phyloP scores from a whole-genome alignment of 306 rosid genomes.

The Prosopis cineraria region DNA sequence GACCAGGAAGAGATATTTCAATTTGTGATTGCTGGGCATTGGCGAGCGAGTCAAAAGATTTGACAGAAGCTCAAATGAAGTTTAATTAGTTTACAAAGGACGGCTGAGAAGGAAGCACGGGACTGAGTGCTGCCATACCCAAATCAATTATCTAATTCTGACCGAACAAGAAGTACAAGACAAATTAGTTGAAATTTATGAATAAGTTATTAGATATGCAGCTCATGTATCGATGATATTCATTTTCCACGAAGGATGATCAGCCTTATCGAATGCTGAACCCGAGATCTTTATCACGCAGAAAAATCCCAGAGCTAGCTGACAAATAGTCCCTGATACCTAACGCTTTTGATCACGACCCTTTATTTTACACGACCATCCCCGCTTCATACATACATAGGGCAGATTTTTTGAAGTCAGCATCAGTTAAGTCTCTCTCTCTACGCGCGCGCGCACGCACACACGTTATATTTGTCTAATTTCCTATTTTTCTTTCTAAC shows the following conservation, averaged over 20 bases:
- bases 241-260: background rate
- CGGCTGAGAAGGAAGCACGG: background rate
- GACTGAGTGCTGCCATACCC: background rate
- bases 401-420: background rate
- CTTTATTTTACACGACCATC: background rate
- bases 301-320: background rate
- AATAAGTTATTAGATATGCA: background rate
- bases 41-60: constrained; percentile 6
- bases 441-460: too few species aligned
- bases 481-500: background rate
- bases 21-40: background rate
- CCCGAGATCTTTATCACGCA: background rate
- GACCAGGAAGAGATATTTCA: background rate
- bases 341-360: background rate
- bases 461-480: background rate
- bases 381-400: background rate
- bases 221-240: background rate
- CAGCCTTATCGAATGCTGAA: background rate
- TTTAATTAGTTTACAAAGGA: constrained; percentile 3
- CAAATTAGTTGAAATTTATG: background rate
- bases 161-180: background rate
- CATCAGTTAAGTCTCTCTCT: background rate
- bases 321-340: background rate
- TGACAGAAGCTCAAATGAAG: background rate
- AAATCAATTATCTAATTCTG: background rate